Evolutionary conservation across 176 grass and related monocot species (phyloP), one percentile per base, ranked within the genome.

Genomic region (Chrysopogon serrulatus): DNA sequence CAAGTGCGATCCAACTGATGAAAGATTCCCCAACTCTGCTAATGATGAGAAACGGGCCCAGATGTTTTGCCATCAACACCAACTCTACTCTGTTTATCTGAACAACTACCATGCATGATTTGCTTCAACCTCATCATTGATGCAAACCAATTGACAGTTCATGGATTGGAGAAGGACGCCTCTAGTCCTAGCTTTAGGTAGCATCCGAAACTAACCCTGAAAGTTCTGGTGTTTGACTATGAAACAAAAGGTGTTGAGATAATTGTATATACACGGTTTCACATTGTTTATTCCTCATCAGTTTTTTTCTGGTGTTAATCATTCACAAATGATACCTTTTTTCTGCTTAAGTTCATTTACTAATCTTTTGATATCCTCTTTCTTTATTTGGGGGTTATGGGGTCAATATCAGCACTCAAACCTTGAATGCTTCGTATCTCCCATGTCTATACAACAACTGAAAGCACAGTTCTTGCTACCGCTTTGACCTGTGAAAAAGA

Each of bases 21-120:
- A 68, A 83, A 90, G 84, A 80, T 87, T 87, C 82, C 34, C 75
- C 53, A 26, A 62, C 67, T 35, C 67, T 79, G 47, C 84, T 74
- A 87, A 87, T 90, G 88, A 90, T 79, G 88, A 87, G 61, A 75
- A 82, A 67, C 26, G 62, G 71, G 31, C 86, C 78, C 72, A 48
- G n/a, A 75, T 64, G 32, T 82, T 59, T 61, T 15, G 86, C 62
- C 61, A 90, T 83, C 88, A 83, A 27, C 84, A 83, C 74, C 84
- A 51, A 82, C 84, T 73, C 79, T 90, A 33, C 30, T 83, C 74
- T 45, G 68, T 48, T 83, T 90, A 90, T 90, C 80, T 79, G 32
- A 83, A 33, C 84, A 87, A 83, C 84, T 68, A 87, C 80, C 60
- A 13, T 77, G 68, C 60, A 90, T 87, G 68, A 90, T 90, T 86